These are phyloP conservation scores for Pythium utonaiense DNA, from an alignment of 352 stramenopile species.

Conservation along the genomic window DNA sequence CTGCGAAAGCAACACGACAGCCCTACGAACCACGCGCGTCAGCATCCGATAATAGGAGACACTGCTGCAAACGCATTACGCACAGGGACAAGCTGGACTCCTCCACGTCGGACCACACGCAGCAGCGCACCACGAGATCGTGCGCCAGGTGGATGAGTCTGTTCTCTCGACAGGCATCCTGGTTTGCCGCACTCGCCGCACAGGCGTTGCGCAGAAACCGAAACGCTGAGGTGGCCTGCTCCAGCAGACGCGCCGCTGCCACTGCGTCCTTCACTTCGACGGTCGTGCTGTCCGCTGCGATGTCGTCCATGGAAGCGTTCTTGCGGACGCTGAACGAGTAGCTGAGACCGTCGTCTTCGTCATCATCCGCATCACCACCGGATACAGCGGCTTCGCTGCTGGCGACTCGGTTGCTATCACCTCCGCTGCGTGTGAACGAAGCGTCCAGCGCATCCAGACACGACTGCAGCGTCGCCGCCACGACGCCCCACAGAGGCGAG, in stretches of 20 bases:
- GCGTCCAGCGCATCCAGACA: conserved; percentile 14
- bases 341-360: conserved; percentile 60
- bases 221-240: conserved; percentile 40
- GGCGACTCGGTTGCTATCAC: conserved; percentile 2
- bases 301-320: conserved; percentile 26
- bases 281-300: conserved; percentile 26
- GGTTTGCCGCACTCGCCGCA: conserved; percentile 40
- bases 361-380: conserved; percentile 5
- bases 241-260: conserved; percentile 9
- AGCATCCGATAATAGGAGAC: too few relatives aligned
- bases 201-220: conserved; percentile 77
- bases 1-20: conserved; percentile 51
- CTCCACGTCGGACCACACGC: conserved; percentile 57
- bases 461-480: conserved; percentile 16
- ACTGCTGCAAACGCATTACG: conserved; percentile 4
- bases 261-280: conserved; percentile 27
- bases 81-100: conserved; percentile 45
- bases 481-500: conserved; percentile 24
- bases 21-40: too few relatives aligned
- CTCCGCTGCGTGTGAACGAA: conserved; percentile 13
- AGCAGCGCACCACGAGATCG: conserved; percentile 35
- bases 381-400: neutral
- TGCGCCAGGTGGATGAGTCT: conserved; percentile 32
- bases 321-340: conserved; percentile 62
- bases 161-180: conserved; percentile 36